phyloP scores from a whole-genome alignment of 2,329 filamentous ascomycete genomes.

The Berkeleyomyces basicola region DNA sequence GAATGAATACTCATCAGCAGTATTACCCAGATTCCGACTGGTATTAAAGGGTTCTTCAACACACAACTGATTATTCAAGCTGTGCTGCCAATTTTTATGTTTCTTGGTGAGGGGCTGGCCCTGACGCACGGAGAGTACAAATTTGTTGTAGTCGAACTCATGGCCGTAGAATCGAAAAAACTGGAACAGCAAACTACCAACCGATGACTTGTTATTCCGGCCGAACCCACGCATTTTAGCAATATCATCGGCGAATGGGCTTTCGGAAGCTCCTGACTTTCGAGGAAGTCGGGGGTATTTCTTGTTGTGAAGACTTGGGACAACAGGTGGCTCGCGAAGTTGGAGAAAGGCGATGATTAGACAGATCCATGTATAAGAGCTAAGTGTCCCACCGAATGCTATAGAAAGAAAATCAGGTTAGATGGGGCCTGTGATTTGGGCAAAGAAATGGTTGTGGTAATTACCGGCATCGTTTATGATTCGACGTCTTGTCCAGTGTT shows the following conservation, averaged over 20 bases:
- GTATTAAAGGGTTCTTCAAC: conserved; percentile 96
- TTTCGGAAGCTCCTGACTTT: conserved; percentile 43
- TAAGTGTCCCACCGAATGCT: conserved; percentile 87
- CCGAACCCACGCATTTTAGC: conserved; percentile 60
- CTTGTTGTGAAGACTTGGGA: conserved; percentile 71
- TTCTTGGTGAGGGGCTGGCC: conserved; percentile 64
- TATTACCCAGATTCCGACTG: conserved; percentile 80
- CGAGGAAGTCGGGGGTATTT: conserved; percentile 40
- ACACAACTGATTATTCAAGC: conserved; percentile 69
- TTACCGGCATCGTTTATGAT: conserved; percentile 92
- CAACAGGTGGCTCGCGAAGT: conserved; percentile 62
- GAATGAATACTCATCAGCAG: conserved; percentile 88
- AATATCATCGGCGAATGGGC: conserved; percentile 76
- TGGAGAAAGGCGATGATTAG: conserved; percentile 95
- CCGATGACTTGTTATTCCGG: conserved; percentile 58
- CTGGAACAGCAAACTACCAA: conserved; percentile 78
- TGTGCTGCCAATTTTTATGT: conserved; percentile 76
- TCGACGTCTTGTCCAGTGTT: conserved; percentile 87
- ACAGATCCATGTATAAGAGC: conserved; percentile 98
- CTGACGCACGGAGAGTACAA: conserved; percentile 69
- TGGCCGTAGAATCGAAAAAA: conserved; percentile 94
- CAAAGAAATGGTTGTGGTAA: conserved; percentile 19
- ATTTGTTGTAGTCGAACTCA: conserved; percentile 76
- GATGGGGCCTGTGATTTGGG: not conserved
- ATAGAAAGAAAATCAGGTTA: conserved; percentile 13